Evolutionary conservation across 768 basidiomycete genomes (phyloP), one percentile per base, ranked within the genome.

Genomic region (Suillus discolor): DNA sequence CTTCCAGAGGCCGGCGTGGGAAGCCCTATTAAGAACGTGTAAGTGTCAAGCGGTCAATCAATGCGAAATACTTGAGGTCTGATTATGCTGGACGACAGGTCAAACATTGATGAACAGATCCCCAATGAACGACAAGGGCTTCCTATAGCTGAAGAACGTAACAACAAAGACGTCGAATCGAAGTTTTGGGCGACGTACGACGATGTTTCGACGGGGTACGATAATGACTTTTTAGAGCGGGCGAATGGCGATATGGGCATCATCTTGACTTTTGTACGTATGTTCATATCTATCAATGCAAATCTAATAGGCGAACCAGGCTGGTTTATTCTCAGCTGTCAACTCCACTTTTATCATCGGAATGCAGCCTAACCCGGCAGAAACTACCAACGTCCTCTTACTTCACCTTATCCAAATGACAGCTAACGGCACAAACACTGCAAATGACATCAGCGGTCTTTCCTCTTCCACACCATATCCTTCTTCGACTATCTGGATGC

Each of bases 311-410:
- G 11, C n/a, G 9, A 34, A 16, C 4, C 28, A 81, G 80, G 75
- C 77, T 42, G 80, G 80, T 74, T 71, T 81, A 28, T 81, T 81
- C 66, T 78, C 79, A 20, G 75, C 78, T 3, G 75, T 72, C 2
- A 73, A 79, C 11, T 77, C 75, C 2, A 71, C 80, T 0, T 81
- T 81, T 57, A 73, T 78, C 3, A 70, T 79, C 12, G 78, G 79
- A 63, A 78, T 78, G 16, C 53, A 54, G 18, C 71, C 69, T 53
- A 71, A 80, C 53, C 67, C 77, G 2, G 60, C 62, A 34, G 70
- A 75, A 2, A 64, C 62, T 28, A 71, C 71, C 8, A 64, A 63
- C 11, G 62, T 57, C 47, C 71, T 76, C 55, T 69, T 80, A 12
- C 9, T 64, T 18, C 39, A 64, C 0, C n/a, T 62, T 3, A 42